phyloP scores from a whole-genome alignment of 371 early-diverging fungal genomes.

The Chytridiales sp. region DNA sequence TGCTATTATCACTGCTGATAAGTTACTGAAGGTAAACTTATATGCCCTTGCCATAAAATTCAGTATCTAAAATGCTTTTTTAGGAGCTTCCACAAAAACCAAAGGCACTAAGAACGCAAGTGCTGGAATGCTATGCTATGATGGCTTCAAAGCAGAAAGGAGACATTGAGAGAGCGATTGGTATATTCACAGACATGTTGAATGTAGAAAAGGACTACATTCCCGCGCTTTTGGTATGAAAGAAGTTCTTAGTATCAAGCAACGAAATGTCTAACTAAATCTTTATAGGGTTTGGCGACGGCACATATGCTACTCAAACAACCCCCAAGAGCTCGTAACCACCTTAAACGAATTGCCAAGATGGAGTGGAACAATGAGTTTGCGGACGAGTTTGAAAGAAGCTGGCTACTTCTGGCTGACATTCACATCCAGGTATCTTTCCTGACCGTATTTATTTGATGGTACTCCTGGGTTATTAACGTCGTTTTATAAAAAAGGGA shows the following conservation, averaged over 20 bases:
- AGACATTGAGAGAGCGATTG: conserved; percentile 48
- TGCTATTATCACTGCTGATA: conserved; percentile 47
- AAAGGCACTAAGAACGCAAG: conserved; percentile 39
- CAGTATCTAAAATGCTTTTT: background rate
- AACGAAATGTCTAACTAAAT: background rate
- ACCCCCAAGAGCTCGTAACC: conserved; percentile 49
- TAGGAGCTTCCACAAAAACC: conserved; percentile 46
- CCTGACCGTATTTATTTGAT: background rate
- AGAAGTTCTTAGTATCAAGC: background rate
- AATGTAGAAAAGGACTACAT: conserved; percentile 46
- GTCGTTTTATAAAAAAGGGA: conserved; percentile 21
- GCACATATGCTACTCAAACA: conserved; percentile 52
- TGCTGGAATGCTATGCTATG: conserved; percentile 46
- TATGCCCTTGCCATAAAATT: background rate
- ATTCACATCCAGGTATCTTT: conserved; percentile 46
- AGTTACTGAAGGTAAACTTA: conserved; percentile 37
- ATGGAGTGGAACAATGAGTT: conserved; percentile 44
- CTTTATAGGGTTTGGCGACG: conserved; percentile 37
- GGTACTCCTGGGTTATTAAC: background rate
- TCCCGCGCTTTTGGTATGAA: conserved; percentile 44
- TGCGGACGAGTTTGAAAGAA: conserved; percentile 44
- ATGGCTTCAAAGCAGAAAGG: conserved; percentile 49
- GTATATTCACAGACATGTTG: conserved; percentile 40
- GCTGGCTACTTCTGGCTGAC: conserved; percentile 49
- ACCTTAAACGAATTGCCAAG: conserved; percentile 49